These are phyloP conservation scores for Lactarius deliciosus DNA, from an alignment of 768 basidiomycete species.

Conservation along the genomic window DNA sequence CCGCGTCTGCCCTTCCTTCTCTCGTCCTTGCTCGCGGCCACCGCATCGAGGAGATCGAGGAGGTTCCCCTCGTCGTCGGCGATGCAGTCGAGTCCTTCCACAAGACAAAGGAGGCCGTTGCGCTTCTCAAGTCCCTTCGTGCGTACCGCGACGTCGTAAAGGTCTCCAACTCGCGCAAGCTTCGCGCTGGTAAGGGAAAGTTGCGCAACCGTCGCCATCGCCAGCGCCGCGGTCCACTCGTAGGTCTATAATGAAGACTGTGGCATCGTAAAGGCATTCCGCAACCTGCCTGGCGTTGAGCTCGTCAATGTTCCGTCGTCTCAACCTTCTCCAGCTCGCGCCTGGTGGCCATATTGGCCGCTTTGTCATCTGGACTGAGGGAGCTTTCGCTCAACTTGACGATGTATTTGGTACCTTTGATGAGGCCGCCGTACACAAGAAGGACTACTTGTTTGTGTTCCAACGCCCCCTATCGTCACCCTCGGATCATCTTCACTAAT, in stretches of 20 bases:
- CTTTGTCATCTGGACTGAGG: constrained; percentile 99
- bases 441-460: constrained; percentile 72
- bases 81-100: constrained; percentile 78
- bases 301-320: constrained; percentile 89
- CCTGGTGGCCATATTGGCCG: constrained; percentile 99
- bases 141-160: constrained; percentile 94
- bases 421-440: constrained; percentile 82
- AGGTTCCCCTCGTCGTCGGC: constrained; percentile 91
- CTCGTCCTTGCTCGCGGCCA: constrained; percentile 99
- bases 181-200: constrained; percentile 97
- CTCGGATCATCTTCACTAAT: not conserved
- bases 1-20: constrained; percentile 95
- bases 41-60: constrained; percentile 95
- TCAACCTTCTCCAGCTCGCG: constrained; percentile 98
- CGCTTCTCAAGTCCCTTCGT: constrained; percentile 85
- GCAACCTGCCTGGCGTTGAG: constrained; percentile 98
- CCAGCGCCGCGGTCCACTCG: constrained; percentile 94
- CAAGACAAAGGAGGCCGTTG: constrained; percentile 97
- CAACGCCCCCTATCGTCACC: constrained; percentile 8
- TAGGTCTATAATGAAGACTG: constrained; percentile 98
- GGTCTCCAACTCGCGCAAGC: constrained; percentile 95
- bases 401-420: constrained; percentile 95
- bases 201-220: constrained; percentile 94
- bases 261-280: constrained; percentile 97
- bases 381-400: constrained; percentile 89